Conservation (phyloP, 2,329 filamentous ascomycete genomes). For the Fonsecaea erecta region DNA sequence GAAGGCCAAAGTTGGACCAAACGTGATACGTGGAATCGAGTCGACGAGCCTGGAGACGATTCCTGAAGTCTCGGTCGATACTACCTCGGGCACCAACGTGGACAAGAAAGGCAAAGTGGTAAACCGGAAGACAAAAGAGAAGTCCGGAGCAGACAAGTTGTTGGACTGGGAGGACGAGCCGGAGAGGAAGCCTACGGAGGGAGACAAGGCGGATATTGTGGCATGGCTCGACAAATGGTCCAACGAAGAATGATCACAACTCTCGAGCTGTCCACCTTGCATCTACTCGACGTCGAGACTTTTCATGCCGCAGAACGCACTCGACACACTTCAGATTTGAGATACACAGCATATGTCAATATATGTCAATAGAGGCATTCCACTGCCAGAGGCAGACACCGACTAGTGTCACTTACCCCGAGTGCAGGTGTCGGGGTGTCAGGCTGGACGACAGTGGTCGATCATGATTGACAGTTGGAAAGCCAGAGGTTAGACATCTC, state of each 20-base stretch:
- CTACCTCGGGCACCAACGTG: constrained; percentile 22
- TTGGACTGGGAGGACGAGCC: constrained; percentile 39
- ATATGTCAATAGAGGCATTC: background rate
- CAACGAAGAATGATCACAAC: constrained; percentile 18
- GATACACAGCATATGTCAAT: background rate
- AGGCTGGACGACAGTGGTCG: background rate
- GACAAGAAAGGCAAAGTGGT: constrained; percentile 25
- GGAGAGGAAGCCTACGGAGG: constrained; percentile 22
- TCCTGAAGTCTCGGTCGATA: constrained; percentile 19
- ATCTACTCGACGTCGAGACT: background rate
- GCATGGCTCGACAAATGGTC: constrained; percentile 38
- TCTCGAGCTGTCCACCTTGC: background rate
- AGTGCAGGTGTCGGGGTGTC: background rate
- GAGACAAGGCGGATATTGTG: constrained; percentile 34
- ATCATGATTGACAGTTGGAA: background rate
- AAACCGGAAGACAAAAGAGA: constrained; percentile 37
- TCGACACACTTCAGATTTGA: background rate
- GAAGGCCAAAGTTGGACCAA: constrained; percentile 33
- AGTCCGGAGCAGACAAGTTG: constrained; percentile 34
- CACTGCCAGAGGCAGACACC: background rate
- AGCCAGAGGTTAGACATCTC: background rate
- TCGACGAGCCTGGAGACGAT: constrained; percentile 20
- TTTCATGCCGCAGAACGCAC: background rate
- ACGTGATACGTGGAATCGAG: constrained; percentile 33
- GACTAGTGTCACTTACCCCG: background rate